phyloP scores from a whole-genome alignment of 805 yeast genomes.

The Grigorovia yakushimaensis region DNA sequence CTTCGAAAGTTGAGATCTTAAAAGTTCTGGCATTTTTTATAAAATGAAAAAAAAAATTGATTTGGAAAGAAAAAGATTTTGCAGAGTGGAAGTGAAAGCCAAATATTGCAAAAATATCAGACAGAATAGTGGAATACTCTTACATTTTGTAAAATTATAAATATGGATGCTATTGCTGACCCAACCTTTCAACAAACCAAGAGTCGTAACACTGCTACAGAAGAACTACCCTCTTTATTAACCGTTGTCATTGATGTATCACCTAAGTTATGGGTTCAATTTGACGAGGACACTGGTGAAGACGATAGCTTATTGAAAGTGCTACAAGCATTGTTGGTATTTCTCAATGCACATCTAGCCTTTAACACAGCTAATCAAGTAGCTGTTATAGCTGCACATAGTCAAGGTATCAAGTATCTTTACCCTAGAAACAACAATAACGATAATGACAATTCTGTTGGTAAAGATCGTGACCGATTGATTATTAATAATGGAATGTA shows the following conservation, averaged over 20 bases:
- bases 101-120: neutral
- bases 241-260: slow-evolving; percentile 71
- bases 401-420: slow-evolving; percentile 56
- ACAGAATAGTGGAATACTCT: neutral
- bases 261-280: slow-evolving; percentile 41
- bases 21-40: neutral
- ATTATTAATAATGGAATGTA: slow-evolving; percentile 59
- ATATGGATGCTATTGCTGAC: slow-evolving; percentile 30
- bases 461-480: slow-evolving; percentile 9
- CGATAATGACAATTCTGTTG: slow-evolving; percentile 1
- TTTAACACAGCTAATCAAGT: slow-evolving; percentile 77
- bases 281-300: slow-evolving; percentile 21
- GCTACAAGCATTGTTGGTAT: slow-evolving; percentile 57
- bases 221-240: slow-evolving; percentile 69
- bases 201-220: slow-evolving; percentile 24
- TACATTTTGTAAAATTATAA: neutral
- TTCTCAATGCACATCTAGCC: slow-evolving; percentile 80
- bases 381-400: slow-evolving; percentile 68
- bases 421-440: slow-evolving; percentile 42
- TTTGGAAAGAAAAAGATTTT: neutral
- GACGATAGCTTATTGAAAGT: slow-evolving; percentile 46
- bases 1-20: too few relatives aligned
- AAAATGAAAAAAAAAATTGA: neutral
- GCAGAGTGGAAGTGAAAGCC: neutral
- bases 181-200: slow-evolving; percentile 25